A percentile compares a stretch with the other conserved stretches of the same genome.
Evolutionary conservation across 1,139 yeast genomes (phyloP).

Genomic region (Taphrina flavorubra): DNA sequence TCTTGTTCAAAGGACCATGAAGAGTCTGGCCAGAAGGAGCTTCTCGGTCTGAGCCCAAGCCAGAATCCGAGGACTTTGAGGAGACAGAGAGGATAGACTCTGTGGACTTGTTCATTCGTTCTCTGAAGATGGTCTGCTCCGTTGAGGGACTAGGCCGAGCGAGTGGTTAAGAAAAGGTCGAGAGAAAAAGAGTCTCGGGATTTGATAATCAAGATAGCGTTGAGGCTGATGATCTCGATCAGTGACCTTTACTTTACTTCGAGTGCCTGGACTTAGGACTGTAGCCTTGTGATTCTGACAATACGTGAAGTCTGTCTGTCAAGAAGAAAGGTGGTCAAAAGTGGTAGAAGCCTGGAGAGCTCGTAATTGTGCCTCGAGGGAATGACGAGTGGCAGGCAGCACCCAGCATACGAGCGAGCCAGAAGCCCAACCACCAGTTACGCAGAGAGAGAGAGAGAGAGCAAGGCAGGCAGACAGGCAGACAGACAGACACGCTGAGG

Average conservation of each 20-base stretch:
- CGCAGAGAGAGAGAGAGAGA: neutral
- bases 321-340: neutral
- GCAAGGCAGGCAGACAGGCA: neutral
- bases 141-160: conserved; percentile 8
- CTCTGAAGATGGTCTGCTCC: conserved; percentile 4
- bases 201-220: conserved; percentile 20
- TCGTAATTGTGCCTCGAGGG: conserved; percentile 1
- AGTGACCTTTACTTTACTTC: too few species aligned
- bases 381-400: conserved; percentile 6
- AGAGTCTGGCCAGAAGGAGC: conserved; percentile 34
- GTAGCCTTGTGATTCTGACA: too few species aligned
- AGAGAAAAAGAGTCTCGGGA: conserved; percentile 5
- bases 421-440: neutral
- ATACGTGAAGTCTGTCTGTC: too few species aligned
- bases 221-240: conserved; percentile 3
- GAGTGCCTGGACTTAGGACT: too few species aligned
- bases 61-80: conserved; percentile 36
- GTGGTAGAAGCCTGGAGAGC: neutral
- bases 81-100: conserved; percentile 13
- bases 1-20: conserved; percentile 38
- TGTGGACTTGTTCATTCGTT: conserved; percentile 17
- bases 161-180: neutral
- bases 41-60: conserved; percentile 27
- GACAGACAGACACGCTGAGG: neutral
- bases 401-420: neutral